phyloP scores from a whole-genome alignment of 306 rosid genomes.

The Acmispon strigosus region DNA sequence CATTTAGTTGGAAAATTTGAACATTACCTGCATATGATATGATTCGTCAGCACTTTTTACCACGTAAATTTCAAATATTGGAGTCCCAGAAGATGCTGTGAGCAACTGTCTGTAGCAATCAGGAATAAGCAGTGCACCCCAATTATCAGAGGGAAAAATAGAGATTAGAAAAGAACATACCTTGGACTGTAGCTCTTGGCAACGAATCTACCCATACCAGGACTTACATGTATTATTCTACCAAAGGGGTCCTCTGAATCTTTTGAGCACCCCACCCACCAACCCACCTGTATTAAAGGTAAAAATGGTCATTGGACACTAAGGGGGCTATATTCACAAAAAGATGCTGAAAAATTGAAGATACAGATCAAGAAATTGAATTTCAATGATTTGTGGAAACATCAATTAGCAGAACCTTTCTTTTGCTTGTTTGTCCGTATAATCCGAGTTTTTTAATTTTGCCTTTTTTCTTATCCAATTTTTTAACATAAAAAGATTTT shows the following conservation, averaged over 20 bases:
- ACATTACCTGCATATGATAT: constrained; percentile 76
- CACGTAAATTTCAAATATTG: constrained; percentile 86
- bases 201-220: constrained; percentile 81
- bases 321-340: not conserved
- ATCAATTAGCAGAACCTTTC: too few relatives aligned
- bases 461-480: too few relatives aligned
- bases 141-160: constrained; percentile 1
- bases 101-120: constrained; percentile 74
- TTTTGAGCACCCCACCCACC: constrained; percentile 98
- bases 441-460: too few relatives aligned
- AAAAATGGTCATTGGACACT: constrained; percentile 17
- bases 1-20: constrained; percentile 9
- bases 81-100: constrained; percentile 75
- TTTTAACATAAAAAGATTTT: too few relatives aligned
- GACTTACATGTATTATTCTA: constrained; percentile 73
- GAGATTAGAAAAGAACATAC: constrained; percentile 38
- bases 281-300: constrained; percentile 68
- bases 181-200: constrained; percentile 85
- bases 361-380: too few relatives aligned
- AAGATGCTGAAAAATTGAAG: not conserved
- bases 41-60: constrained; percentile 66
- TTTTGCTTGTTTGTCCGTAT: too few relatives aligned
- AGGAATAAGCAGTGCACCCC: constrained; percentile 20
- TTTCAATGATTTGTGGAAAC: too few relatives aligned
- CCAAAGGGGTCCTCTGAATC: constrained; percentile 89